Base-by-base conservation (phyloP, 2,329 filamentous ascomycete species). In the Ceratocystis lukuohia region DNA sequence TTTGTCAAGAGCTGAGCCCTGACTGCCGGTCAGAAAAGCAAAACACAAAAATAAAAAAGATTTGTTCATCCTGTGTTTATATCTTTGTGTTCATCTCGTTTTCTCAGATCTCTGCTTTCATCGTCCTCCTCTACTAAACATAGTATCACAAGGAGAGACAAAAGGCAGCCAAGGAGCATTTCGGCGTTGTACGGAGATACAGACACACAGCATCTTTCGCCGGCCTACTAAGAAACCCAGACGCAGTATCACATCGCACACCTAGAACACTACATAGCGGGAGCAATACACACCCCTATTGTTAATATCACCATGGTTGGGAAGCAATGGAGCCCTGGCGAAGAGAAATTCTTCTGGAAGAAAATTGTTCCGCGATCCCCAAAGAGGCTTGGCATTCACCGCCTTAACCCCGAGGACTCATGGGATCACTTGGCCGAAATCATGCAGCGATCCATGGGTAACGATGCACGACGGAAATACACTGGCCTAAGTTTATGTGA, bases 321-420 rank as follows among this genome's bases (percentile, higher is more conserved):
- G 28, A 81, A 77, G 68, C 72, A 77, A 4, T 84, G 81, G 81
- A 77, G 78, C 0, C 67, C 67, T 0, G 71, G 75, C 0, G 81
- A 84, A 68, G 81, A 84, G 71, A 66, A 70, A 1, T 72, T 77
- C 69, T 83, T 82, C 70, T 84, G 81, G 81, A 72, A 72, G 7
- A 69, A 69, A 2, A 71, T 76, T 30, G 70, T 80, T 1, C 73
- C 76, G 0, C 70, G 72, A 5, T 79, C 77, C 0, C 71, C 73
- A 1, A 76, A 75, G 64, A 71, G 74, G 2, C 67, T 68, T 28
- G 73, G 71, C 7, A 65, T 68, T 5, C 69, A 73, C 62, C 65
- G 61, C 2, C 71, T 72, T 41, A 74, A 72, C 62, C 37, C 65
- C 0, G 72, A 72, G 62, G 70, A 69, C 53, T 68, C 70, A 33